Conservation (phyloP, 2,329 filamentous ascomycete species). For the Fusarium nygamai region DNA sequence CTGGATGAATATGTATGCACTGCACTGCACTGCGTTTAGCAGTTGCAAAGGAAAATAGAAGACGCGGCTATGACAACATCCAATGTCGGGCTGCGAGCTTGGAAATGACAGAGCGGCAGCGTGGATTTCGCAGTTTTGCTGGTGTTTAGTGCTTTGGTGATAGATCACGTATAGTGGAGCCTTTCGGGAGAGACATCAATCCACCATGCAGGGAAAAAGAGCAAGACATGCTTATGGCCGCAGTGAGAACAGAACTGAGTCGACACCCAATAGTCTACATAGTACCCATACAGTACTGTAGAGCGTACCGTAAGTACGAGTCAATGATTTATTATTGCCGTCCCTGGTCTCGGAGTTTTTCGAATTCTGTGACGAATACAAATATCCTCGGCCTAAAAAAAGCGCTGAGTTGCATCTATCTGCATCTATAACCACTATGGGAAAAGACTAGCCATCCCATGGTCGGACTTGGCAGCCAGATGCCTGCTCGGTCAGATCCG, state of each 20-base stretch:
- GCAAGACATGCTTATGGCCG: conserved; percentile 8
- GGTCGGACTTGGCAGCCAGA: neutral
- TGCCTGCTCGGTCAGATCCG: conserved; percentile 7
- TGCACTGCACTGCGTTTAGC: neutral
- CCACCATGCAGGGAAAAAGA: neutral
- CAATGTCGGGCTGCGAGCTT: neutral
- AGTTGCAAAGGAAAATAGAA: neutral
- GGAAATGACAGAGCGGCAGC: neutral
- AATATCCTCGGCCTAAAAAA: neutral
- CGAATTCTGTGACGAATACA: neutral
- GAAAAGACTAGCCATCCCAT: neutral
- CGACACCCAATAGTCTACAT: too few relatives aligned
- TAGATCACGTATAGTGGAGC: conserved; percentile 6
- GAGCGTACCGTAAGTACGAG: neutral
- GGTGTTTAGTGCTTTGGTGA: conserved; percentile 6
- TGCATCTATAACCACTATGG: conserved; percentile 9
- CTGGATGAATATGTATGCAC: neutral
- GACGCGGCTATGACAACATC: neutral
- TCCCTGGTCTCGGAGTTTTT: neutral
- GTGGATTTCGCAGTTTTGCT: neutral
- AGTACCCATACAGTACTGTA: neutral
- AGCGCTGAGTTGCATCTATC: conserved; percentile 18
- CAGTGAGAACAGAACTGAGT: neutral
- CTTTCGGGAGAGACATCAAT: neutral
- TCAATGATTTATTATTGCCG: neutral